Percentiles rank a stretch among this genome's conserved stretches.
phyloP scores from a whole-genome alignment of 2,329 filamentous ascomycete species.

The Thermothelomyces thermophilus region DNA sequence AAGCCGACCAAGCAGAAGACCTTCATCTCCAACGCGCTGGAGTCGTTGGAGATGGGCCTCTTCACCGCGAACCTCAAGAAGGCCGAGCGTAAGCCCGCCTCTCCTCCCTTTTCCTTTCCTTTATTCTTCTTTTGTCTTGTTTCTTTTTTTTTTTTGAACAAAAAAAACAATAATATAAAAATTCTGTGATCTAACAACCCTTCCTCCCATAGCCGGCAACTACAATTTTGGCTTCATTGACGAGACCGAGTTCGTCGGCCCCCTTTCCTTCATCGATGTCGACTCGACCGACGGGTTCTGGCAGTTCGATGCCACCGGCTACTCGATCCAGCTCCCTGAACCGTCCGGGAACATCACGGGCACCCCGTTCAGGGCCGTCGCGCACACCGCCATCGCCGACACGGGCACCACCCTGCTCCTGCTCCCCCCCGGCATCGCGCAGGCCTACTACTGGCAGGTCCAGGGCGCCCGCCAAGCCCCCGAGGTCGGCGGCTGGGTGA shows the following conservation, averaged over 20 bases:
- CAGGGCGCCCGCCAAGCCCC: slow-evolving; percentile 38
- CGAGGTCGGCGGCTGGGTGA: slow-evolving; percentile 42
- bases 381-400: slow-evolving; percentile 54
- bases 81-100: slow-evolving; percentile 32
- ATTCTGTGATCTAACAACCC: too few species aligned
- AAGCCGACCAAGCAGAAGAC: slow-evolving; percentile 46
- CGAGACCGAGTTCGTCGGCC: slow-evolving; percentile 47
- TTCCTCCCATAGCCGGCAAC: slow-evolving; percentile 28
- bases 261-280: slow-evolving; percentile 49
- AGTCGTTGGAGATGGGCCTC: slow-evolving; percentile 29
- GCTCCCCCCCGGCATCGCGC: slow-evolving; percentile 43
- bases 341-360: slow-evolving; percentile 2
- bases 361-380: slow-evolving; percentile 27
- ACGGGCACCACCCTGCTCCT: slow-evolving; percentile 60
- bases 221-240: slow-evolving; percentile 46
- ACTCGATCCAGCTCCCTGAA: slow-evolving; percentile 40
- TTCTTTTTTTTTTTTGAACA: too few species aligned
- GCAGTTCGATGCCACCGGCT: slow-evolving; percentile 51
- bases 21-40: slow-evolving; percentile 35
- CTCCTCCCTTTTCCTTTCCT: slow-evolving; percentile 34
- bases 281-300: slow-evolving; percentile 54
- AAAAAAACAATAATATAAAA: too few species aligned
- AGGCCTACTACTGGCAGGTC: slow-evolving; percentile 53
- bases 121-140: slow-evolving; percentile 23
- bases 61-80: slow-evolving; percentile 33